Evolutionary conservation across 1,284 basidiomycete genomes (phyloP), one percentile per base, ranked within the genome.

Genomic region (Irpex sp.): DNA sequence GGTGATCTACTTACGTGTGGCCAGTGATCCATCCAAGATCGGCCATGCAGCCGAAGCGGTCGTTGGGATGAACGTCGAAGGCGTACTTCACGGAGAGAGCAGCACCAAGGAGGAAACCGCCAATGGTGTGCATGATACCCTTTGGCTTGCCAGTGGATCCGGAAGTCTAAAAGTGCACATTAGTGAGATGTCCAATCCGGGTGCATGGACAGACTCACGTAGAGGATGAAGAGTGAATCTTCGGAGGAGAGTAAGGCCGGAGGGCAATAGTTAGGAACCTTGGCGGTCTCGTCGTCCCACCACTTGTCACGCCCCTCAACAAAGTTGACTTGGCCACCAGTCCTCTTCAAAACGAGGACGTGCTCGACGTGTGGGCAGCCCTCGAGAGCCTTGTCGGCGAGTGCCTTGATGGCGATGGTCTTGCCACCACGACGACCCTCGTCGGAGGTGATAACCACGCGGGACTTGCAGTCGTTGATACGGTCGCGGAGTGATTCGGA

Each of bases 11-110:
- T 66, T 71, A 92, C 77, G 93, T 93, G 81, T 98, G 96, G 47
- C 96, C 97, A 4, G 97, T 98, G 79, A 98, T 97, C 97, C 96
- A 99, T 71, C 97, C 97, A 64, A 98, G 86, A 74, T 99, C 97
- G 66, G 97, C 96, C 96, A 98, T 97, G 82, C 96, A 98, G 4
- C 92, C 97, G 75, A 97, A 98, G 68, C 83, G 87, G 79, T 96
- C 91, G 61, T 91, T 92, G 15, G 89, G 86, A 77, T 99, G 97
- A 34, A 98, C 87, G 75, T 99, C 97, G 72, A 98, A 99, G 66
- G 98, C 94, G 77, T 94, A 93, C 80, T 98, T 97, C 76, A 96
- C 87, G 15, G 94, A 94, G 63, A 97, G 74, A 1, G 93, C 89
- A 1, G 93, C 93, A 68, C 94, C 87, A 60, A 97, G 91, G 62